phyloP scores from a whole-genome alignment of 805 yeast species.

The Yamadazyma kitorensis region DNA sequence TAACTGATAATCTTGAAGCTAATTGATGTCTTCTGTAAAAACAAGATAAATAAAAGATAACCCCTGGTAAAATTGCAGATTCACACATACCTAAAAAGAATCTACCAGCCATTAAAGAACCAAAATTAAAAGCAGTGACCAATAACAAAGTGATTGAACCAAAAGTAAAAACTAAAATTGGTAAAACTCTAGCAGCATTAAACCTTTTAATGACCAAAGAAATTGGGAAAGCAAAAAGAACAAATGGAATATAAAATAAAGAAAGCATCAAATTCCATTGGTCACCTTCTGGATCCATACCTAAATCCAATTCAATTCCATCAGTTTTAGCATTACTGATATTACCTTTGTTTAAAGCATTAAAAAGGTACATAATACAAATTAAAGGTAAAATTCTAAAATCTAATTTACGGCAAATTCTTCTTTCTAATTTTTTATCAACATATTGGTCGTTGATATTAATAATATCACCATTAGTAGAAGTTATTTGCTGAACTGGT shows the following conservation, averaged over 20 bases:
- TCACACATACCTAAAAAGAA: conserved; percentile 38
- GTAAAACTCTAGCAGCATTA: conserved; percentile 44
- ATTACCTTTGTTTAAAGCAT: conserved; percentile 48
- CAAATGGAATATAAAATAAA: conserved; percentile 45
- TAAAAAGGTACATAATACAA: conserved; percentile 46
- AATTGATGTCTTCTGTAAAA: conserved; percentile 38
- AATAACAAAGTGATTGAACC: conserved; percentile 39
- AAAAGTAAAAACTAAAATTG: conserved; percentile 43
- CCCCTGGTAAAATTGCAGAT: conserved; percentile 38
- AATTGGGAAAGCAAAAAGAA: conserved; percentile 43
- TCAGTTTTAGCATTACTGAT: conserved; percentile 50
- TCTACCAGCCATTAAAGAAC: conserved; percentile 31
- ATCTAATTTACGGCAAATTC: conserved; percentile 41
- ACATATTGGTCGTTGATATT: conserved; percentile 12
- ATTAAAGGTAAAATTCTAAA: conserved; percentile 42
- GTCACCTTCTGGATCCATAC: conserved; percentile 29
- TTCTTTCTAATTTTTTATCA: conserved; percentile 22
- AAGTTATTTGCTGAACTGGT: conserved; percentile 14
- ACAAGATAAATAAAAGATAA: conserved; percentile 33
- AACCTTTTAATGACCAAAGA: conserved; percentile 39
- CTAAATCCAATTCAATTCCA: conserved; percentile 40
- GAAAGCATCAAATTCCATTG: conserved; percentile 47
- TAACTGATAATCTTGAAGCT: conserved; percentile 33
- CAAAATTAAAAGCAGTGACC: conserved; percentile 38
- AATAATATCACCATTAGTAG: conserved; percentile 16